Evolutionary conservation across 139 green algal genomes (phyloP), one percentile per base, ranked within the genome.

Genomic region (Chlamydomonas asymmetrica): DNA sequence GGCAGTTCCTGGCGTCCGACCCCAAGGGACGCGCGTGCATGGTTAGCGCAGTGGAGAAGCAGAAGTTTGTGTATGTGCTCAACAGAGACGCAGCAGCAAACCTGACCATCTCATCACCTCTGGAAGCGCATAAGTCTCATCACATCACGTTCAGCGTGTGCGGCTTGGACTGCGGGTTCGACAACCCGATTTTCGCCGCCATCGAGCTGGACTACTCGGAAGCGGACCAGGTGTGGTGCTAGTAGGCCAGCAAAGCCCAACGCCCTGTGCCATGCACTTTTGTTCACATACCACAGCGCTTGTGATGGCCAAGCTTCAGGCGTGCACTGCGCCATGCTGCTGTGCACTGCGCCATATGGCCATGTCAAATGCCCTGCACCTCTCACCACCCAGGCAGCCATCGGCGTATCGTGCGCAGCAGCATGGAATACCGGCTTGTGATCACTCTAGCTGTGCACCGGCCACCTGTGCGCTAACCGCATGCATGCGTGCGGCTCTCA

Each of bases 21-120:
- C 96, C 97, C 29, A 97, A 97, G 70, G 97, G 97, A 9, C 84
- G 97, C 23, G 97, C 97, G 20, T 92, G 89, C 83, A 95, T 99
- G 89, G 90, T 99, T 49, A 95, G 76, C 2, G 94, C 94, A 1
- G 60, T 95, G 10, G 97, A 99, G 82, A 98, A 98, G 90, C 89
- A 97, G 84, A 99, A 99, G 87, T 90, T 99, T 48, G 96, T 99
- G 52, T 99, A 99, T 80, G 93, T 99, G 29, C 84, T 99, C 18
- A 99, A 99, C 84, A 76, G 97, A 6, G 97, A 99, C 86, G 89
- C 79, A 23, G 87, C 90, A 25, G 94, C 94, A 32, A 96, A 95
- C 62, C 86, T 99, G 40, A 99, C 97, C 34, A 99, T 99, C 78
- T 97, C 90, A 5, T 97, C 90, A 1, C 96, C 97, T 0, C 90